Base-by-base conservation (phyloP, 176 grass and related monocot species). In the Dendrocalamus sinicus region DNA sequence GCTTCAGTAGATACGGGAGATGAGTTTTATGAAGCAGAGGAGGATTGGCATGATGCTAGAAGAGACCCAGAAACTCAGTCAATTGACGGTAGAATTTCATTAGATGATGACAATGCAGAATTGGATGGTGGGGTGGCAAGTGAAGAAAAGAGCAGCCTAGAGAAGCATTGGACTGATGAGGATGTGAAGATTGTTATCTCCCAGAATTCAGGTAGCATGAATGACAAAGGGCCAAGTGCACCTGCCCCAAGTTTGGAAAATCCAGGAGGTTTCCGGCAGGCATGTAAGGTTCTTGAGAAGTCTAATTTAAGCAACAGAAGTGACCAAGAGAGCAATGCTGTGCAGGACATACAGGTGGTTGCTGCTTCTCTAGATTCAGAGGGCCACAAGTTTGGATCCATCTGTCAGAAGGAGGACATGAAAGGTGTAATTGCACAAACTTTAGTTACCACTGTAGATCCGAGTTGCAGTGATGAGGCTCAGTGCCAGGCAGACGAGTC, bases 21-120 rank as follows among this genome's bases (percentile, higher is more conserved):
- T 11, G 96, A 96, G 72, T 98, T 98, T 20, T 98, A 92, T 86
- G 96, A 99, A 88, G 96, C 96, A 68, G 96, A 96, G 90, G 96
- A 99, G 86, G 92, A 94, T 85, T 98, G 84, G 93, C 90, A 94
- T 72, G 90, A 92, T 95, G 87, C 82, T 78, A 95, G 90, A 84
- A 91, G 73, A 85, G 93, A 95, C 87, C 66, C 85, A 44, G 95
- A 98, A 82, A 81, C 82, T 83, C 80, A 88, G 54, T 82, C 87
- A 76, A 75, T 83, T 61, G 85, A 89, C 7, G 75, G 79, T 73
- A 81, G 41, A 85, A 78, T 41, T 62, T 90, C 83, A 75, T 22
- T 72, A 73, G 86, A 90, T 83, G 79, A 67, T 75, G 60, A 32
- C 20, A 79, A 47, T 75, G 50, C 59, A 75, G 87, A 79, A 70